Evolutionary conservation across 345 rosid genomes (phyloP), one percentile per base, ranked within the genome.

Genomic region (Rhizophora apiculata): DNA sequence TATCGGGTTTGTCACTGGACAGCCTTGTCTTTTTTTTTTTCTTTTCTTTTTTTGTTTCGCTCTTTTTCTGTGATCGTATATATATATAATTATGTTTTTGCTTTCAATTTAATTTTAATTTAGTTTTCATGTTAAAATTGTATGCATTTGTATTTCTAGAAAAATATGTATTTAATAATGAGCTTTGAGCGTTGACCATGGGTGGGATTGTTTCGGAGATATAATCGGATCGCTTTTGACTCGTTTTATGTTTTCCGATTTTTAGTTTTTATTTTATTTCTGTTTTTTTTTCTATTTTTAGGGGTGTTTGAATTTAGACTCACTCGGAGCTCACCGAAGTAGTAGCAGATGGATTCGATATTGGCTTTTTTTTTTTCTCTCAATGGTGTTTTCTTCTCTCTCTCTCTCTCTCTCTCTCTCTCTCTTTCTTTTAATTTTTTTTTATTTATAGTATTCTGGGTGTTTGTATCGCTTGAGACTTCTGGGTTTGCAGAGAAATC

Each of bases 141-240:
- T 3, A 43, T 43, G 0, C 49, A 13, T 43, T 43, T 43, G 19
- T 13, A 43, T 43, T 3, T 43, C 5, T 43, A 43, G 49, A 43
- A 43, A 43, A 43, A 5, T 43, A 43, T 43, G 18, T 43, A 8
- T 51, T 29, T 22, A 8, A 22, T 72, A 39, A 53, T 58, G 49
- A 43, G 49, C 71, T 63, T 62, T 56, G 27, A 62, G 16, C 29
- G 63, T 71, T 77, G 65, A 72, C 79, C 65, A 64, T n/a, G 57
- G 53, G 62, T 72, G 31, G 73, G 74, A 66, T 60, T 64, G 65
- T 75, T 61, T 19, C 37, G 78, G 88, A 84, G 48, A 46, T 76
- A 65, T 64, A 73, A 76, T 85, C 85, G 98, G 96, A 90, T 87
- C 88, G 78, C 52, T 74, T 60, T 76, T 74, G 79, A 75, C 80